phyloP scores from a whole-genome alignment of 495 filamentous ascomycete species.

The Trichoderma erinaceum region DNA sequence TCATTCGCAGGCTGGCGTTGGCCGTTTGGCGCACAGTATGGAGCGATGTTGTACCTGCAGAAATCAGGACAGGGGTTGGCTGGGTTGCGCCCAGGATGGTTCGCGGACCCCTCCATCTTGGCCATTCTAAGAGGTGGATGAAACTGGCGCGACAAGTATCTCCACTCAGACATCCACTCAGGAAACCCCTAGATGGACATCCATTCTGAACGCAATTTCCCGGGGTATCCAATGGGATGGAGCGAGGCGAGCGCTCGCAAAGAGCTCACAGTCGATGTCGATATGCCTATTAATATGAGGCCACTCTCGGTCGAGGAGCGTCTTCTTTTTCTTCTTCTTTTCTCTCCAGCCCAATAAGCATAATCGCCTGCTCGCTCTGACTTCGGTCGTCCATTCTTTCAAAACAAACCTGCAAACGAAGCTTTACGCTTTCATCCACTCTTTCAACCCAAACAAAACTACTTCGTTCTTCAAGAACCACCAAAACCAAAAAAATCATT shows the following conservation, averaged over 20 bases:
- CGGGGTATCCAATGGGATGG: slow-evolving; percentile 18
- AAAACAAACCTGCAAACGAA: slow-evolving; percentile 25
- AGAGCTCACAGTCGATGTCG: not conserved
- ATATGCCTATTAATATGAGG: slow-evolving; percentile 37
- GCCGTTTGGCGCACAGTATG: slow-evolving; percentile 8
- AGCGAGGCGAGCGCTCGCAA: not conserved
- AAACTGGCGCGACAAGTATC: slow-evolving; percentile 13
- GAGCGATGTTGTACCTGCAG: slow-evolving; percentile 11
- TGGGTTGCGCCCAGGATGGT: not conserved
- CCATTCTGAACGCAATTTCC: slow-evolving; percentile 27
- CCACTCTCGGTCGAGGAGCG: slow-evolving; percentile 23
- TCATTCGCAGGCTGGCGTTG: not conserved
- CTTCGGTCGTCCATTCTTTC: slow-evolving; percentile 49
- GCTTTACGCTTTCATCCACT: slow-evolving; percentile 30
- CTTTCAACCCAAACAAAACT: slow-evolving; percentile 20
- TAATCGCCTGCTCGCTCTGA: slow-evolving; percentile 37
- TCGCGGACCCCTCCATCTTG: not conserved
- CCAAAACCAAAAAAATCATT: slow-evolving; percentile 25
- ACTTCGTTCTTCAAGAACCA: slow-evolving; percentile 22
- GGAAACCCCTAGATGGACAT: slow-evolving; percentile 14
- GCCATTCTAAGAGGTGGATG: slow-evolving; percentile 5
- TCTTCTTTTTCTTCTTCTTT: slow-evolving; percentile 27
- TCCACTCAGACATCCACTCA: slow-evolving; percentile 11
- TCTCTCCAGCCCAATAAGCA: slow-evolving; percentile 33
- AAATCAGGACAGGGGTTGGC: not conserved